phyloP scores from a whole-genome alignment of 2,329 filamentous ascomycete genomes.

The Ascochyta lentis region DNA sequence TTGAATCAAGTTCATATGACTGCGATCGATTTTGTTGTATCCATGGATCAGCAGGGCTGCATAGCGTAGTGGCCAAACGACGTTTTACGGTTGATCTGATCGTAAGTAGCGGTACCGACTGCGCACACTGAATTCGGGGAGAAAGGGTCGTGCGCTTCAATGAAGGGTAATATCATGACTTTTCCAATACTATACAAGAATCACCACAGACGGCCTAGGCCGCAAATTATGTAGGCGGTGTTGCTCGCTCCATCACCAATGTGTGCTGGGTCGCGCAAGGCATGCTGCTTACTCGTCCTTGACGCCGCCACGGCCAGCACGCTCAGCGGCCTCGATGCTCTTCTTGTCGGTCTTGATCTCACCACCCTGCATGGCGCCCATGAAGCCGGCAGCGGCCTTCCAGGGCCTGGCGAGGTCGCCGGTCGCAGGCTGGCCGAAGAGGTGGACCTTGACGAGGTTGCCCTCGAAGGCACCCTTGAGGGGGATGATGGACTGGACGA shows the following conservation, averaged over 20 bases:
- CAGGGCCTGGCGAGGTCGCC: conserved; percentile 96
- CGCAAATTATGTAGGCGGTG: background rate
- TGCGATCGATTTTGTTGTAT: too few relatives aligned
- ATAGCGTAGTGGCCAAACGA: too few relatives aligned
- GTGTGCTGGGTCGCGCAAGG: background rate
- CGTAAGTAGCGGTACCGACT: too few relatives aligned
- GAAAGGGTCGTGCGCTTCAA: too few relatives aligned
- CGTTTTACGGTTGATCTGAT: too few relatives aligned
- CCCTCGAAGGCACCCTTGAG: conserved; percentile 94
- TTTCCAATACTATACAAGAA: conserved; percentile 7
- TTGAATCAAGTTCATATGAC: too few relatives aligned
- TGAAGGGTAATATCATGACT: background rate
- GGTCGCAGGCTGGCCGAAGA: conserved; percentile 83
- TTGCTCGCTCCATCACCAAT: background rate
- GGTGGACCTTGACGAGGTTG: conserved; percentile 95
- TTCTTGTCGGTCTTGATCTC: conserved; percentile 82
- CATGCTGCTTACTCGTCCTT: conserved; percentile 57
- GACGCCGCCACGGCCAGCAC: conserved; percentile 57
- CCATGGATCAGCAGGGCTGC: too few relatives aligned
- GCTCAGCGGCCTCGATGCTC: conserved; percentile 61
- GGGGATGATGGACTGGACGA: conserved; percentile 98
- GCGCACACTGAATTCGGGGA: too few relatives aligned
- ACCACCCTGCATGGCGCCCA: conserved; percentile 75
- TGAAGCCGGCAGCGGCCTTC: conserved; percentile 84
- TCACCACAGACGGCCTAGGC: background rate